Conservation (phyloP, 2,329 filamentous ascomycete species). For the Fonsecaea pedrosoi region DNA sequence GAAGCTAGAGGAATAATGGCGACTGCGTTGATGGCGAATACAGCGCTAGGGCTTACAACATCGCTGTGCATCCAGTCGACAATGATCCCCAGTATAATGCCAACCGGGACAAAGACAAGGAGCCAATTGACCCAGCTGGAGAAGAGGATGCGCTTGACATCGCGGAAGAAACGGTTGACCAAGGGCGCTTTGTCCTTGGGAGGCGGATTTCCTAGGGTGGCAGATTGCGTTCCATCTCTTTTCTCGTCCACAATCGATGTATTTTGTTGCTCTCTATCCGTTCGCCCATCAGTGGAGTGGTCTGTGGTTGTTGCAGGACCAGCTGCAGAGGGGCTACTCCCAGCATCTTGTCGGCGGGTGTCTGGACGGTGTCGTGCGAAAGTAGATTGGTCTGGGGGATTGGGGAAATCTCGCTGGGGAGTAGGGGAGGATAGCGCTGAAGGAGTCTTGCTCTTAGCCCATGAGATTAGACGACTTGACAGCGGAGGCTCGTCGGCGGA, state of each 20-base stretch:
- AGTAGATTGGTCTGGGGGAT: slow-evolving; percentile 31
- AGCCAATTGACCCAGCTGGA: slow-evolving; percentile 59
- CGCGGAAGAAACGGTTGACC: slow-evolving; percentile 58
- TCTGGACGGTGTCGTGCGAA: slow-evolving; percentile 33
- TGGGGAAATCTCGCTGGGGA: slow-evolving; percentile 30
- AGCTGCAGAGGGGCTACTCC: slow-evolving; percentile 34
- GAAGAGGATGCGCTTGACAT: slow-evolving; percentile 65
- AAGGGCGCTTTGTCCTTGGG: slow-evolving; percentile 51
- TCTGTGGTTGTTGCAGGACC: slow-evolving; percentile 30
- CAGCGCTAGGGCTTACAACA: slow-evolving; percentile 61
- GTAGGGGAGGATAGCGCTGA: slow-evolving; percentile 39
- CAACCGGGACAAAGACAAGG: slow-evolving; percentile 51
- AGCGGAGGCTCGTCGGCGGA: slow-evolving; percentile 58
- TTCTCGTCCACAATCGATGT: slow-evolving; percentile 54
- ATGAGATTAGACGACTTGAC: slow-evolving; percentile 60
- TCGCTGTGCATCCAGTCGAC: slow-evolving; percentile 39
- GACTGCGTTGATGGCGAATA: slow-evolving; percentile 77
- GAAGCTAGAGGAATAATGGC: slow-evolving; percentile 78
- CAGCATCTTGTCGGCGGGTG: slow-evolving; percentile 41
- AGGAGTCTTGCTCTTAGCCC: slow-evolving; percentile 53
- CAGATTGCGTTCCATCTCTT: slow-evolving; percentile 58
- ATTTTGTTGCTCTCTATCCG: slow-evolving; percentile 42
- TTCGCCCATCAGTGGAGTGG: slow-evolving; percentile 21
- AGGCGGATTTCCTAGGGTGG: slow-evolving; percentile 54
- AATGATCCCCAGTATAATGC: slow-evolving; percentile 48